Conservation (phyloP, 2,329 filamentous ascomycete species). For the Arachnopeziza araneosa region DNA sequence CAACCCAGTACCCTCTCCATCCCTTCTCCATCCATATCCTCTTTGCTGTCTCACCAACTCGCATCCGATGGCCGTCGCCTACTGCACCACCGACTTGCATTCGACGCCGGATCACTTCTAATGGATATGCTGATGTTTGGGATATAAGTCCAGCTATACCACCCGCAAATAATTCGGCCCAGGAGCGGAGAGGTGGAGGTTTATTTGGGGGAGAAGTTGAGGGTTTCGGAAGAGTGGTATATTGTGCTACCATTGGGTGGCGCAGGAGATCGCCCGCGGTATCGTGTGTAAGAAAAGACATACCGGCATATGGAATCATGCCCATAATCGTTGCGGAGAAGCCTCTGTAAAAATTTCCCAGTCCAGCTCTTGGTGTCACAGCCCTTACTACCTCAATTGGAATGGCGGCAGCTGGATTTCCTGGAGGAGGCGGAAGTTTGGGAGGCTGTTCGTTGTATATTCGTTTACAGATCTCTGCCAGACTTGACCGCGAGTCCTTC, state of each 20-base stretch:
- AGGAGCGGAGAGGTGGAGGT: constrained; percentile 68
- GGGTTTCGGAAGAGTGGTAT: constrained; percentile 68
- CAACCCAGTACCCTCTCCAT: constrained; percentile 80
- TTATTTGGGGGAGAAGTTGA: constrained; percentile 51
- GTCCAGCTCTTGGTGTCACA: constrained; percentile 54
- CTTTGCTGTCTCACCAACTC: constrained; percentile 71
- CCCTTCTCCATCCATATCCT: constrained; percentile 74
- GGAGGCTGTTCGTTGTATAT: constrained; percentile 74
- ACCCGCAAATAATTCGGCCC: constrained; percentile 81
- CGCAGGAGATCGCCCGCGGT: constrained; percentile 81
- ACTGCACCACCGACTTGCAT: constrained; percentile 98
- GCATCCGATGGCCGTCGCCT: constrained; percentile 75
- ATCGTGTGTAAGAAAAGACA: constrained; percentile 94
- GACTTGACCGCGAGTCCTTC: constrained; percentile 59
- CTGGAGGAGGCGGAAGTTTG: constrained; percentile 28
- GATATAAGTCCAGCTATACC: constrained; percentile 83
- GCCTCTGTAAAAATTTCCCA: constrained; percentile 91
- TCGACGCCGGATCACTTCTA: constrained; percentile 84
- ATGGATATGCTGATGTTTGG: constrained; percentile 87
- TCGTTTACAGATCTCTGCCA: constrained; percentile 71
- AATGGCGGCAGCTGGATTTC: constrained; percentile 35
- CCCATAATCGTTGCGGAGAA: constrained; percentile 86
- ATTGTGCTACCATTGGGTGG: constrained; percentile 56
- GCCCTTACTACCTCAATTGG: constrained; percentile 9
- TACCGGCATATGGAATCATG: constrained; percentile 94